Evolutionary conservation across 1,284 basidiomycete species (phyloP), one percentile per base, ranked within the genome.

Genomic region (Ustilago sp.): DNA sequence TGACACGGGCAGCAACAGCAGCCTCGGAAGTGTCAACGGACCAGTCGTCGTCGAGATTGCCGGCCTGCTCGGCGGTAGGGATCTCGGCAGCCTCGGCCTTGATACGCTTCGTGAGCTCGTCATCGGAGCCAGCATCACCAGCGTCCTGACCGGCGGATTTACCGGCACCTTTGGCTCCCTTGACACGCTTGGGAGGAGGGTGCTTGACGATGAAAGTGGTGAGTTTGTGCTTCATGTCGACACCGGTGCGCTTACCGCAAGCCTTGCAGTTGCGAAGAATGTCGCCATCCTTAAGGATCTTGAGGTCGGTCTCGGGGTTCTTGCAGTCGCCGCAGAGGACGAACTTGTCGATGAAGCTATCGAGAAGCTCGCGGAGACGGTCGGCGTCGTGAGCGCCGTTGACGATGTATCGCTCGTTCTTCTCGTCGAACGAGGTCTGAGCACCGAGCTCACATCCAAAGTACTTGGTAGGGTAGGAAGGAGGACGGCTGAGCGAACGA

Each of bases 391-490:
- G 97, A 19, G 94, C 94, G 63, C 97, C 97, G 82, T 99, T 99
- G 87, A 99, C 95, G 80, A 99, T 98, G 89, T 97, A 99, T 50
- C 95, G 91, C 83, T 99, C 97, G 84, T 93, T 94, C 88, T 95
- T 95, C 87, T 96, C 94, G 87, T 98, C 95, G 86, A 94, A 92
- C 32, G 95, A 92, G 51, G 95, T 97, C 88, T 99, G 96, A 35
- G 97, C 97, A 77, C 97, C 97, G 68, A 99, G 92, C 88, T 99
- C 97, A 87, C 93, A 96, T 48, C 97, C 97, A 83, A 99, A 99
- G 90, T 95, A 99, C 88, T 99, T 99, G 87, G 95, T 98, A 61
- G 96, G 93, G 87, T 98, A 96, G 59, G 94, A 91, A 36, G 97
- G 93, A 74, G 97, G 96, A 76, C 97, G 92, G 86, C 92, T 94